These are phyloP conservation scores for Kodamaea kaohsiungensis DNA, from an alignment of 805 yeast species.

Conservation along the genomic window DNA sequence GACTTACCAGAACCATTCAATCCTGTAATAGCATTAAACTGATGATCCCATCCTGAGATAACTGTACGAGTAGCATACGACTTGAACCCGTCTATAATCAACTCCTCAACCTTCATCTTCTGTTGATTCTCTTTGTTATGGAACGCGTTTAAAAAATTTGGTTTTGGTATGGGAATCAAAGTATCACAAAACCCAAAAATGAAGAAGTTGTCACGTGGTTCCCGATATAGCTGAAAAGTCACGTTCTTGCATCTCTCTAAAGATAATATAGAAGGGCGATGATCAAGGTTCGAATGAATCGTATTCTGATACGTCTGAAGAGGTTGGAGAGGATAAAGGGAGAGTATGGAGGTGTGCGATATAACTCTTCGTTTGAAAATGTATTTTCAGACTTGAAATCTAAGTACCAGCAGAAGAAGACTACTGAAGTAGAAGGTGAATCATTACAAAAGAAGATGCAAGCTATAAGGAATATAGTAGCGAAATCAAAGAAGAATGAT, in stretches of 20 bases:
- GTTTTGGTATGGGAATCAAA: too few relatives aligned
- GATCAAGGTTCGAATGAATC: neutral
- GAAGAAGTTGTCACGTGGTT: too few relatives aligned
- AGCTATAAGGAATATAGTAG: neutral
- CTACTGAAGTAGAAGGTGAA: neutral
- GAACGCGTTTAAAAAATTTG: conserved; percentile 3
- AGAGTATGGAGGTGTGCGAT: neutral
- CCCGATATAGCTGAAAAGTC: too few relatives aligned
- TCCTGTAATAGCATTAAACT: conserved; percentile 97
- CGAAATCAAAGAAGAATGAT: neutral
- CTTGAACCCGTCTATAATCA: conserved; percentile 96
- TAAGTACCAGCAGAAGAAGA: neutral
- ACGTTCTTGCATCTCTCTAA: neutral
- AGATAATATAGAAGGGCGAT: neutral
- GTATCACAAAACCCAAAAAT: too few relatives aligned
- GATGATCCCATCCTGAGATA: conserved; percentile 92
- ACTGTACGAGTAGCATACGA: conserved; percentile 97
- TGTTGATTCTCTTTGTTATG: neutral
- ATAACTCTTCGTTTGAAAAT: neutral
- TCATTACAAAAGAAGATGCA: neutral
- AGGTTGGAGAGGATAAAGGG: neutral
- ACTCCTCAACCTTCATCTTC: conserved; percentile 93
- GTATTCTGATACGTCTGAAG: neutral
- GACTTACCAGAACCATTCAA: conserved; percentile 97
- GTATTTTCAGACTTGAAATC: neutral